A percentile compares a stretch with the other conserved stretches of the same genome.
Evolutionary conservation across 1,284 basidiomycete genomes (phyloP).

Genomic region (Ganoderma lucidum): DNA sequence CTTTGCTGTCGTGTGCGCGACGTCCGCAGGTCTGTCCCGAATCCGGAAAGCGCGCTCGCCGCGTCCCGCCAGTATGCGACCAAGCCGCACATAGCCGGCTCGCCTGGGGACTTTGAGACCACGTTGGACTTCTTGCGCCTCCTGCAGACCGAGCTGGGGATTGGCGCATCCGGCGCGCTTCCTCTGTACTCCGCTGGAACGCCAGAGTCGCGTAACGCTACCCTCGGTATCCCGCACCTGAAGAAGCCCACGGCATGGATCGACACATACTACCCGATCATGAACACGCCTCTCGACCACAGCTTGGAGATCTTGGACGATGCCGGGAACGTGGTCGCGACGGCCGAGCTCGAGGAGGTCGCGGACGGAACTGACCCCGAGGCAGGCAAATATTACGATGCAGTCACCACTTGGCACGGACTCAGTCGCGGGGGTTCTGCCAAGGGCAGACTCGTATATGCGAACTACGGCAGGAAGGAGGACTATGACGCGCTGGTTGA

Average conservation of each 20-base stretch:
- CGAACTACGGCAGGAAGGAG: conserved; percentile 79
- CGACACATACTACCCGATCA: conserved; percentile 83
- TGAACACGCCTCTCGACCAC: conserved; percentile 79
- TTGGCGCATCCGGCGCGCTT: conserved; percentile 49
- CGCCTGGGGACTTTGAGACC: conserved; percentile 68
- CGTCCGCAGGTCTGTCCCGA: conserved; percentile 62
- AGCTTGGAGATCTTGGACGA: conserved; percentile 67
- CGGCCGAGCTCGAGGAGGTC: conserved; percentile 73
- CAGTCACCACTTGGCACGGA: conserved; percentile 77
- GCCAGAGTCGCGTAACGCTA: conserved; percentile 68
- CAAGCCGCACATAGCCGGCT: conserved; percentile 78
- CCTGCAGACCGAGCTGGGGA: conserved; percentile 69
- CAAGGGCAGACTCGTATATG: conserved; percentile 79
- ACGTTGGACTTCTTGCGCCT: conserved; percentile 69
- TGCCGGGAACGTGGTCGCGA: conserved; percentile 65
- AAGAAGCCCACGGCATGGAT: conserved; percentile 75
- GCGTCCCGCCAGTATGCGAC: conserved; percentile 68
- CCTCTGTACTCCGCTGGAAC: conserved; percentile 76
- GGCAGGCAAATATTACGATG: conserved; percentile 64
- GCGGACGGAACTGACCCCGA: conserved; percentile 70
- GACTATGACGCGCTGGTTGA: conserved; percentile 45
- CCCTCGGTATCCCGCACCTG: conserved; percentile 58
- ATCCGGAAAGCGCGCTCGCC: conserved; percentile 59
- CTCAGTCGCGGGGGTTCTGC: conserved; percentile 70
- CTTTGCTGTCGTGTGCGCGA: not conserved